These are phyloP conservation scores for Sextonia rubra DNA, from an alignment of 164 flowering plant genomes.

Conservation along the genomic window DNA sequence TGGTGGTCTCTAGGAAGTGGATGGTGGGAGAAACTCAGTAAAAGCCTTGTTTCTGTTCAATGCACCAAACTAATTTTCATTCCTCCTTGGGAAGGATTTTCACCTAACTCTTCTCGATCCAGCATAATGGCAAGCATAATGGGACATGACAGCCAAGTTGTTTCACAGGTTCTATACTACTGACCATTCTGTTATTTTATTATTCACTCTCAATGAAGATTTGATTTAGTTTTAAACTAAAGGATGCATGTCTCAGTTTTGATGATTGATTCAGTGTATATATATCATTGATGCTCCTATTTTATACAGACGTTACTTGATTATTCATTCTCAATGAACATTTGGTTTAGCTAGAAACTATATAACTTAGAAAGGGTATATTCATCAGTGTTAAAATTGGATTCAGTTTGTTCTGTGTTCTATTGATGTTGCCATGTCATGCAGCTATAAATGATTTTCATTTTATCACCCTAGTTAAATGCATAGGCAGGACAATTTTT, in stretches of 20 bases:
- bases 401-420: no score
- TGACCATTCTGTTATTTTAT: background rate
- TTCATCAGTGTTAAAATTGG: no score
- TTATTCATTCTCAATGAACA: no score
- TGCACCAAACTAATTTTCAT: constrained; percentile 91
- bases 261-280: no score
- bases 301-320: no score
- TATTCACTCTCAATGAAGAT: background rate
- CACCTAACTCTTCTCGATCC: constrained; percentile 74
- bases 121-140: constrained; percentile 75
- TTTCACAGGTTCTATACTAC: constrained; percentile 41
- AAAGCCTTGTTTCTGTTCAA: constrained; percentile 72
- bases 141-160: constrained; percentile 36
- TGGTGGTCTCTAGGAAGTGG: constrained; percentile 98
- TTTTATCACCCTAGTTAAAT: no score
- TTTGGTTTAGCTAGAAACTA: background rate
- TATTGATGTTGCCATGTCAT: no score
- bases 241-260: no score
- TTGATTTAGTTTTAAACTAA: background rate
- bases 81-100: constrained; percentile 98
- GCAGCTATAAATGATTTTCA: no score
- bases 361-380: background rate
- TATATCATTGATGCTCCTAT: no score
- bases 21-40: constrained; percentile 97
- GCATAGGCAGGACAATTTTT: no score